These are phyloP conservation scores for Vaccinium macrocarpon DNA, from an alignment of 148 eudicot genomes.

Conservation along the genomic window DNA sequence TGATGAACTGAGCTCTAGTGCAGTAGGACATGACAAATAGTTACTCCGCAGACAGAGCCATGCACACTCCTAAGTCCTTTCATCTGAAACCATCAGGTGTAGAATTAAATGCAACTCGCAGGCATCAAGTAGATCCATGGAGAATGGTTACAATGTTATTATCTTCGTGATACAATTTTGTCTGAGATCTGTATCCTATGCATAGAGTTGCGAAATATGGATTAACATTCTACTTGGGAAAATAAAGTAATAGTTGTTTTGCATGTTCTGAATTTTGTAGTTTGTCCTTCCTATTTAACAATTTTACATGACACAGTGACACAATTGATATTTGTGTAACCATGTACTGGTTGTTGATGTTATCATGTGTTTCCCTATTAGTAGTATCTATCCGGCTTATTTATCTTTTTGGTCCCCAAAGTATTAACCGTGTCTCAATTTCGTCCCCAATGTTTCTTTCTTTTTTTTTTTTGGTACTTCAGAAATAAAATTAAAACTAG, in stretches of 20 bases:
- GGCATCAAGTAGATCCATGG: background rate
- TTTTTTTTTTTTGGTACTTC: too few species aligned
- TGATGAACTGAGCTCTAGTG: too few species aligned
- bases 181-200: background rate
- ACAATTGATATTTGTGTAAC: background rate
- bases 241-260: background rate
- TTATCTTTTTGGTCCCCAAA: too few species aligned
- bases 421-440: too few species aligned
- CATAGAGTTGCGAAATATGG: background rate
- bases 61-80: too few species aligned
- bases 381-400: too few species aligned
- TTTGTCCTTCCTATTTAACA: background rate
- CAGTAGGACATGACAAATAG: too few species aligned
- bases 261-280: background rate
- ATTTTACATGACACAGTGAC: background rate
- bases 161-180: background rate
- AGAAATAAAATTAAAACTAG: too few species aligned
- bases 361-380: background rate
- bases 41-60: too few species aligned
- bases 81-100: background rate
- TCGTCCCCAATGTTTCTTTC: too few species aligned
- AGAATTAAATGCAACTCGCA: background rate
- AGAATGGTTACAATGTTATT: background rate
- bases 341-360: background rate
- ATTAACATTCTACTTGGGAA: background rate